Base-by-base conservation (phyloP, 2,329 filamentous ascomycete species). In the Lasiodiplodia gonubiensis region DNA sequence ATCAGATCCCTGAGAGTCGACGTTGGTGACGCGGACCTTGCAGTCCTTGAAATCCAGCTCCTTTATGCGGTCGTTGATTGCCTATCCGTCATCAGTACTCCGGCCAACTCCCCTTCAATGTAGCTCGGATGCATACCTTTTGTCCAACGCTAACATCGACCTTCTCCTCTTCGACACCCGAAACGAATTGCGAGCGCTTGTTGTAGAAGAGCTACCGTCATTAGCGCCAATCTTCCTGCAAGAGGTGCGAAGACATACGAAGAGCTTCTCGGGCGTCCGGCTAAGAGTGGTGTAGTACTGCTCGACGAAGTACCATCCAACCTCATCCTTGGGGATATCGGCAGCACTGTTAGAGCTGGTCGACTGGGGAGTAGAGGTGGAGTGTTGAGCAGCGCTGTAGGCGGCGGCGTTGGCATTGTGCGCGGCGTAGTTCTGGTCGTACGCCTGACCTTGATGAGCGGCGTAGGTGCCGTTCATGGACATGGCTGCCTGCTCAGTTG, bases 231-330 rank as follows among this genome's bases (percentile, higher is more conserved):
- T 61, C 54, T 21, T 46, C 59, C 12, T 23, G 21, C 53, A 21
- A 33, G 70, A 12, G 8, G 53, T 25, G 48, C 18, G 18, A n/a
- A 37, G 11, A 77, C 82, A 74, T 77, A 86, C 83, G 78, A 93
- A 94, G 75, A 99, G 91, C 82, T 95, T 96, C 78, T 97, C 93
- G 25, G 95, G 94, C 72, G 85, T 92, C 82, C 94, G 94, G 88
- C 94, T 97, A 77, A 99, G 84, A 70, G 93, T 99, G 74, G 92
- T 98, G 84, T 99, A 99, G 86, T 97, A 99, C 82, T 97, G 93
- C 87, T 98, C 94, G 68, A 99, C 95, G 74, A 99, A 99, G 84
- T 94, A 98, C 95, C 95, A 99, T 81, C 93, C 95, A 73, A 99
- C 93, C 84, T 98, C 93, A 79, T 97, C 93, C 85, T 97, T 97